These are phyloP conservation scores for Wakefieldia striispora DNA, from an alignment of 768 basidiomycete species.

Conservation along the genomic window DNA sequence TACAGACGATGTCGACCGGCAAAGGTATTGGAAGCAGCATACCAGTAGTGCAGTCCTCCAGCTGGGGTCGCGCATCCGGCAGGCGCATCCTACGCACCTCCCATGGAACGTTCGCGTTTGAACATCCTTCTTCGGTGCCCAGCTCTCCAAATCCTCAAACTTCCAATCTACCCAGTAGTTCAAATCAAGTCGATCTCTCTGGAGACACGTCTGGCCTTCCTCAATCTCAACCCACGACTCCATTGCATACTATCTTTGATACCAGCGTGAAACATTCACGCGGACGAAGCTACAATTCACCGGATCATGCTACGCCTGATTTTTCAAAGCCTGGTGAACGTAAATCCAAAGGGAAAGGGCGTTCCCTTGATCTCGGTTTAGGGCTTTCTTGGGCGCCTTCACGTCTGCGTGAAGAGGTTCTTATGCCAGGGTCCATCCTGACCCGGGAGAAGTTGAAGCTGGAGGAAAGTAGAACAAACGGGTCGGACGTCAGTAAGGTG, in stretches of 20 bases:
- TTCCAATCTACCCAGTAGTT: slow-evolving; percentile 16
- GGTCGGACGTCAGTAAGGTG: slow-evolving; percentile 35
- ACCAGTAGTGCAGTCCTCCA: slow-evolving; percentile 46
- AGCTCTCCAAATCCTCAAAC: slow-evolving; percentile 28
- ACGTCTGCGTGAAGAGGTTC: slow-evolving; percentile 62
- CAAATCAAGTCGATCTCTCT: slow-evolving; percentile 6
- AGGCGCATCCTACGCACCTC: slow-evolving; percentile 39
- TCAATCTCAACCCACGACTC: slow-evolving; percentile 12
- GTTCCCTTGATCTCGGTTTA: slow-evolving; percentile 68
- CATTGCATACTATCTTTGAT: slow-evolving; percentile 33
- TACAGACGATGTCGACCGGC: slow-evolving; percentile 41
- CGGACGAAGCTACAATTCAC: slow-evolving; percentile 25
- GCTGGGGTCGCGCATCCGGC: slow-evolving; percentile 55
- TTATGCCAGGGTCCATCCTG: slow-evolving; percentile 43
- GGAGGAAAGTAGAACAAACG: slow-evolving; percentile 16
- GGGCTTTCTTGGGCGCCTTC: slow-evolving; percentile 73
- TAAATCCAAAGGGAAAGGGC: slow-evolving; percentile 50
- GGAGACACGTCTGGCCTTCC: slow-evolving; percentile 6
- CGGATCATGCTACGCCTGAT: slow-evolving; percentile 18
- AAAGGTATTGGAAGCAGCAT: slow-evolving; percentile 18
- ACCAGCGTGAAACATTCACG: slow-evolving; percentile 27
- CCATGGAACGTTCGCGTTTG: slow-evolving; percentile 66
- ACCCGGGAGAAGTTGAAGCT: slow-evolving; percentile 29
- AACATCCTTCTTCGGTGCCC: slow-evolving; percentile 60
- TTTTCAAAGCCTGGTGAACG: slow-evolving; percentile 15